These are phyloP conservation scores for Trichophyton mentagrophytes DNA, from an alignment of 2,329 filamentous ascomycete species.

Conservation along the genomic window DNA sequence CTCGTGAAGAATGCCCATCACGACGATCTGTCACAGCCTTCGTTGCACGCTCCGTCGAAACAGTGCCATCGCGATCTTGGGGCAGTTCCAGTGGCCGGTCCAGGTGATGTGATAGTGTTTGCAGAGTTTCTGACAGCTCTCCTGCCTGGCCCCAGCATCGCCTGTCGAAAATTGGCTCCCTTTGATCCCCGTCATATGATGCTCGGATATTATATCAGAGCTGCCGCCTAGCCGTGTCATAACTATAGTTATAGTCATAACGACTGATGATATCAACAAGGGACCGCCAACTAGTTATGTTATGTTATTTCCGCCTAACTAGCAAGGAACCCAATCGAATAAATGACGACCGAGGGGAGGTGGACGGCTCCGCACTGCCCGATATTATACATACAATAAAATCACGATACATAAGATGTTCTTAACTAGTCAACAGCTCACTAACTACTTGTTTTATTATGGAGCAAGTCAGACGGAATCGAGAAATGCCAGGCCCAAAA, in stretches of 20 bases:
- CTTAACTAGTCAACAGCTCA: too few relatives aligned
- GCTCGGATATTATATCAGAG: background rate
- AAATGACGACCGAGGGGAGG: too few relatives aligned
- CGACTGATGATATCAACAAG: background rate
- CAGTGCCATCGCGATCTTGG: background rate
- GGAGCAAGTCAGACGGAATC: too few relatives aligned
- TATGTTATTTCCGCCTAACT: background rate
- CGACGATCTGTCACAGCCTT: background rate
- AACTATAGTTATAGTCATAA: background rate
- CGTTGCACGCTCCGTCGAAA: background rate
- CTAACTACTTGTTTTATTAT: too few relatives aligned
- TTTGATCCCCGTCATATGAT: background rate
- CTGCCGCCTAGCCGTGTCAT: background rate
- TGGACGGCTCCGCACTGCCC: background rate
- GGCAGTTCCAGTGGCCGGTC: background rate
- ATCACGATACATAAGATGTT: too few relatives aligned
- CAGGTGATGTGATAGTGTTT: background rate
- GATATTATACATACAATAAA: too few relatives aligned
- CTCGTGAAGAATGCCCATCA: background rate
- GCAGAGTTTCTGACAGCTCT: constrained; percentile 1
- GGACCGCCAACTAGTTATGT: background rate
- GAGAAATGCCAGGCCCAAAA: too few relatives aligned
- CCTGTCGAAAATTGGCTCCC: background rate
- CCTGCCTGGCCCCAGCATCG: background rate
- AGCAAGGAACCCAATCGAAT: too few relatives aligned